Conservation (phyloP, 129 eudicot genomes). For the Artemisia annua region DNA sequence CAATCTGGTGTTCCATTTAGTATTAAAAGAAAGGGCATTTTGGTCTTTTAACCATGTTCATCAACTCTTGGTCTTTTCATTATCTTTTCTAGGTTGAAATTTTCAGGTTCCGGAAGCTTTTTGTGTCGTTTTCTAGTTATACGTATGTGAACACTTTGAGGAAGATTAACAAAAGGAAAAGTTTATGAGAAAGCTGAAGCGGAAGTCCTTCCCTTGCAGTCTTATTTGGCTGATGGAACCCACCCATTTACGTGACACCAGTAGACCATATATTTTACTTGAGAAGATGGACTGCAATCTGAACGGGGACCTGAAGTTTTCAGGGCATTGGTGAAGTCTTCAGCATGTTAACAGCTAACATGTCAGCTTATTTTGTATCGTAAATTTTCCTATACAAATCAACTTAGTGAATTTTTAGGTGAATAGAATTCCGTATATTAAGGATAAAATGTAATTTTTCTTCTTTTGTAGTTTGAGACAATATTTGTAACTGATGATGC, state of each 20-base stretch:
- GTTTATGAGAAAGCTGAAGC: background rate
- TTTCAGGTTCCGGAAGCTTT: constrained; percentile 64
- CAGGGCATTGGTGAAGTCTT: too few relatives aligned
- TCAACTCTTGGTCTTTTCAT: too few relatives aligned
- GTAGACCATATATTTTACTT: background rate
- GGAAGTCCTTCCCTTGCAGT: background rate
- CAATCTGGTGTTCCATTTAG: background rate
- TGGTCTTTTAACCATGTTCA: background rate
- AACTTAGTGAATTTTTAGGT: too few relatives aligned
- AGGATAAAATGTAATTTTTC: too few relatives aligned
- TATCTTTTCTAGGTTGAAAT: background rate
- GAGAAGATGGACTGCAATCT: background rate
- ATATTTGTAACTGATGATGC: too few relatives aligned
- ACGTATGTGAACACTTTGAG: constrained; percentile 60
- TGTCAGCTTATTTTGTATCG: too few relatives aligned
- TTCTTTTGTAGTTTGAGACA: too few relatives aligned
- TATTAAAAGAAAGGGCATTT: background rate
- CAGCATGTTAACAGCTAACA: too few relatives aligned
- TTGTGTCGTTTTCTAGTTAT: constrained; percentile 58
- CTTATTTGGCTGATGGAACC: background rate
- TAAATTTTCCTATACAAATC: too few relatives aligned
- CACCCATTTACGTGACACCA: background rate
- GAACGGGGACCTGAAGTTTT: too few relatives aligned
- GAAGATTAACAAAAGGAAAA: constrained; percentile 37
- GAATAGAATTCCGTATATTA: too few relatives aligned